These are phyloP conservation scores for Bidens hawaiensis DNA, from an alignment of 140 eudicot species.

Conservation along the genomic window DNA sequence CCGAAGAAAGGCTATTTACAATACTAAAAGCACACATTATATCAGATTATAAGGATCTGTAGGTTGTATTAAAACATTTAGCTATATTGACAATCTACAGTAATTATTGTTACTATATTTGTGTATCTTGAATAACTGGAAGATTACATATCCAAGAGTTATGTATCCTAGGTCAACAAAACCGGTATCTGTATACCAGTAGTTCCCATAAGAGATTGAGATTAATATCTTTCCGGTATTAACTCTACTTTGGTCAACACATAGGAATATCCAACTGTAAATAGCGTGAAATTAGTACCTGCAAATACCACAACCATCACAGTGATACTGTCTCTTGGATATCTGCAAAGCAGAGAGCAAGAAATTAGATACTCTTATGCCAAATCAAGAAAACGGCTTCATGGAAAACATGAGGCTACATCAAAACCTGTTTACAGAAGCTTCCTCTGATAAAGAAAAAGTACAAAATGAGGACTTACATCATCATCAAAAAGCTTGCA, in stretches of 20 bases:
- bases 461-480: constrained; percentile 36
- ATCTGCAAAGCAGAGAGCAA: constrained; percentile 46
- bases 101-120: not conserved
- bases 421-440: constrained; percentile 7
- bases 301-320: constrained; percentile 88
- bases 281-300: constrained; percentile 40
- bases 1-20: not conserved
- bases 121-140: not conserved
- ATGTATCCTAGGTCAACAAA: not conserved
- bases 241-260: not conserved
- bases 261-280: constrained; percentile 1
- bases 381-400: not conserved
- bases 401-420: not conserved
- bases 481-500: constrained; percentile 90
- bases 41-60: not conserved
- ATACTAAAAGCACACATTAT: not conserved
- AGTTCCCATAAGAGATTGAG: constrained; percentile 1
- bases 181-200: not conserved
- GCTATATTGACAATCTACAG: not conserved
- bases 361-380: not conserved
- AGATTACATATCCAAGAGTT: constrained; percentile 7
- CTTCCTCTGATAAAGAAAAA: not conserved
- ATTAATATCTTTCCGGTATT: not conserved
- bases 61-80: not conserved
- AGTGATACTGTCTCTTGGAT: constrained; percentile 74